Base-by-base conservation (phyloP, 129 eudicot genomes). In the Pulicaria dysenterica region DNA sequence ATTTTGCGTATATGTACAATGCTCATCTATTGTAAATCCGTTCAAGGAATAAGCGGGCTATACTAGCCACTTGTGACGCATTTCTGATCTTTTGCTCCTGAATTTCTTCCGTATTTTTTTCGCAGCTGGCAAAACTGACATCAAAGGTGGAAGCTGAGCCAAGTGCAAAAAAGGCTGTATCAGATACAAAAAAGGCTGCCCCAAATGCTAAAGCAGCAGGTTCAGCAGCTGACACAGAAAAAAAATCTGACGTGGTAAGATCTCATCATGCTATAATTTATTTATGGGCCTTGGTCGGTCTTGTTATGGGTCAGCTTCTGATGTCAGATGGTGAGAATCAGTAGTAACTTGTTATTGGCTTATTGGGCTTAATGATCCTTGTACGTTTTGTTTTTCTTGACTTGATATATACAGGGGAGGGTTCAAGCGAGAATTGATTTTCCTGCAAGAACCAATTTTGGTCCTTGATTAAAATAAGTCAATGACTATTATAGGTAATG, bases 171-270 rank as follows among this genome's bases (percentile, higher is more conserved):
- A 88, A 87, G 84, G 65, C 70, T 4, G 87, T 65, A 49, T 34
- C 85, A 72, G 80, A 41, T 67, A 72, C 72, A 16, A 92, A 85
- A 67, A 88, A 85, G 77, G 74, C 78, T 46, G 85, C 55, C 55
- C 78, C 75, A 67, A 86, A 67, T 41, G 59, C 85, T 37, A 88
- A 86, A 77, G 81, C 73, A 73, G 79, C 85, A 51, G 69, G 49
- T 50, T 54, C 86, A 51, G 89, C 73, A 57, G 80, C 77, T 61
- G 86, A 75, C 66, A 13, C 70, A 31, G 75, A 83, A 70, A 88
- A 85, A 78, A 73, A 59, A 63, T 58, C 78, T 71, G 96, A 84
- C 0, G 37, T 11, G 84, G 94, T 87, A 84, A 73, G 78, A 61
- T 37, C 15, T 64, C 39, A 39, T 37, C 58, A 58, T 44, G 66